Percentiles rank a stretch among this genome's conserved stretches.
Conservation (phyloP, 768 basidiomycete species). For the Pisolithus albus region DNA sequence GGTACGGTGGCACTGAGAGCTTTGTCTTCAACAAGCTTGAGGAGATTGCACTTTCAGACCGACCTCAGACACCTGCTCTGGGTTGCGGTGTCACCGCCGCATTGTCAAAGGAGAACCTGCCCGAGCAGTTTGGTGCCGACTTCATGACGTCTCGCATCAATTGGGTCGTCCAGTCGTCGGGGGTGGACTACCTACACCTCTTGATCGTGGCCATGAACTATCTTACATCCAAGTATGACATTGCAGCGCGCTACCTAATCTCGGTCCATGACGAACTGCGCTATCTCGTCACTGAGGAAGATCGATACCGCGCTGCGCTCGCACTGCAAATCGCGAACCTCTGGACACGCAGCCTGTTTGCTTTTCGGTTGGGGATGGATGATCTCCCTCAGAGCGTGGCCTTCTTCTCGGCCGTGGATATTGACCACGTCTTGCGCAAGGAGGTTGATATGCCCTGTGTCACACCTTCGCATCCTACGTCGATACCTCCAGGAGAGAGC, state of each 20-base stretch:
- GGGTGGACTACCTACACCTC: constrained; percentile 96
- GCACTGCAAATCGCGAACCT: constrained; percentile 93
- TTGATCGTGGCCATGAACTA: constrained; percentile 94
- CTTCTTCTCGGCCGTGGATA: constrained; percentile 95
- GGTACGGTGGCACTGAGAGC: constrained; percentile 95
- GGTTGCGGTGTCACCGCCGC: constrained; percentile 93
- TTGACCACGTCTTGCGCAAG: constrained; percentile 87
- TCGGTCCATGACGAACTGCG: constrained; percentile 97
- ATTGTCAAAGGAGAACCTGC: constrained; percentile 83
- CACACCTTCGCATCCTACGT: constrained; percentile 82
- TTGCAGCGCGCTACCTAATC: constrained; percentile 87
- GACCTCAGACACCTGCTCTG: constrained; percentile 86
- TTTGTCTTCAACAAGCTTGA: constrained; percentile 98
- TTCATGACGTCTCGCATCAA: constrained; percentile 97
- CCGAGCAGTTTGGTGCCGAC: constrained; percentile 71
- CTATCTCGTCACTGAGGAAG: constrained; percentile 84
- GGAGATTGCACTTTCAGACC: constrained; percentile 81
- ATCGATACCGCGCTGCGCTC: constrained; percentile 83
- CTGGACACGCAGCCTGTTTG: constrained; percentile 90
- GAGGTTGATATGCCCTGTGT: constrained; percentile 95
- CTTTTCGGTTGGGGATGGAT: constrained; percentile 90
- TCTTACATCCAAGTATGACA: constrained; percentile 71
- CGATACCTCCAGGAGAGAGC: constrained; percentile 85
- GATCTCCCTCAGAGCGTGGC: constrained; percentile 93
- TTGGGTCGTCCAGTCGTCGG: constrained; percentile 98